Evolutionary conservation across 306 rosid species (phyloP).

Genomic region (Alnus rubra): DNA sequence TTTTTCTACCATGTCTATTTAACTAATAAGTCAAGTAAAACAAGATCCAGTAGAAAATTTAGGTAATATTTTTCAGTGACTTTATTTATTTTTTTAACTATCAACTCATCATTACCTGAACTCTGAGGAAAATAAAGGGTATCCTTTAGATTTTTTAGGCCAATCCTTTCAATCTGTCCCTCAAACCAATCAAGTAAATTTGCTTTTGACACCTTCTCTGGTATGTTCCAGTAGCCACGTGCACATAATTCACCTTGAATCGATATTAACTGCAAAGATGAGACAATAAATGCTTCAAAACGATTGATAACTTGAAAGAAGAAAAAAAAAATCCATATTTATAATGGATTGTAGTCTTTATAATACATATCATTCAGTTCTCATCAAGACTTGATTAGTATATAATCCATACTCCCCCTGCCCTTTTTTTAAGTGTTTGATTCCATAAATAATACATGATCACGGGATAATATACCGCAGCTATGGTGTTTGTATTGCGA

Average conservation of each 20-base stretch:
- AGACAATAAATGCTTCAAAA: constrained; percentile 19
- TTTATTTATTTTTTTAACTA: neutral
- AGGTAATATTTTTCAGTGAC: neutral
- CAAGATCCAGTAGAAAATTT: neutral
- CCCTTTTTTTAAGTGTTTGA: constrained; percentile 2
- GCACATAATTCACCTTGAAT: constrained; percentile 61
- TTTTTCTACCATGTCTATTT: neutral
- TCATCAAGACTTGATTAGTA: neutral
- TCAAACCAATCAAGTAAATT: constrained; percentile 58
- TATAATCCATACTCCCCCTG: no score
- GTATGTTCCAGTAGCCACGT: constrained; percentile 87
- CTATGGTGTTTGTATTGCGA: constrained; percentile 70
- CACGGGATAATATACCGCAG: constrained; percentile 49
- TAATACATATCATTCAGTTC: neutral
- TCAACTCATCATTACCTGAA: constrained; percentile 46
- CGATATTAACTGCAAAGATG: constrained; percentile 57
- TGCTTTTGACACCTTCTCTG: constrained; percentile 46
- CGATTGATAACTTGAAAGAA: neutral
- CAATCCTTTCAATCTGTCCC: constrained; percentile 53
- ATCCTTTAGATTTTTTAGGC: constrained; percentile 54
- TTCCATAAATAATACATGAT: constrained; percentile 11
- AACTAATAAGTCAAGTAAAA: neutral
- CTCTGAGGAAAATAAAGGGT: constrained; percentile 76
- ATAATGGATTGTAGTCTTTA: constrained; percentile 6
- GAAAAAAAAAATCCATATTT: neutral